Evolutionary conservation across 805 yeast species (phyloP).

Genomic region (Clavispora phyllophila): DNA sequence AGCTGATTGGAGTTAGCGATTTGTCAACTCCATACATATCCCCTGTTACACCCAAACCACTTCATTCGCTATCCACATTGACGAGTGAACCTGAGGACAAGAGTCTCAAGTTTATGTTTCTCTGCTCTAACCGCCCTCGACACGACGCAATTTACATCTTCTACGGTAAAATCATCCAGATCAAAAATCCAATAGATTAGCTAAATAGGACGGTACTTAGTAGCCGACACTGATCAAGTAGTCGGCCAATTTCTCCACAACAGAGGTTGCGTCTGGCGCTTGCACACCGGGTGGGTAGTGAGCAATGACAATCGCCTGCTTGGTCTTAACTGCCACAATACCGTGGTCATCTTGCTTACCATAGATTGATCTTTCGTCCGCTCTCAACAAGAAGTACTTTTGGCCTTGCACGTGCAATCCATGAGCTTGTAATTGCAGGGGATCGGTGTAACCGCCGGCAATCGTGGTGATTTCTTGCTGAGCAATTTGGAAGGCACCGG

Average conservation of each 20-base stretch:
- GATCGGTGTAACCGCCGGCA: constrained; percentile 76
- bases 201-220: constrained; percentile 26
- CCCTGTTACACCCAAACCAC: no score
- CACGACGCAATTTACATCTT: no score
- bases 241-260: constrained; percentile 94
- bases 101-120: no score
- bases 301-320: constrained; percentile 87
- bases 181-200: neutral
- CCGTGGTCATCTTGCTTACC: constrained; percentile 90
- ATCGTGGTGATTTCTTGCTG: constrained; percentile 68
- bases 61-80: no score
- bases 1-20: no score
- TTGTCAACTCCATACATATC: no score
- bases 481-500: constrained; percentile 60
- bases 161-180: no score
- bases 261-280: constrained; percentile 92
- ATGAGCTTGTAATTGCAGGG: constrained; percentile 71
- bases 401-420: constrained; percentile 84
- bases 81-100: no score
- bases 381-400: constrained; percentile 83
- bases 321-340: constrained; percentile 84
- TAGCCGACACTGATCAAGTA: constrained; percentile 85
- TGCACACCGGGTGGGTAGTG: constrained; percentile 89
- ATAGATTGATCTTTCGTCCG: constrained; percentile 89
- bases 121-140: no score